Evolutionary conservation across 495 filamentous ascomycete species (phyloP), one percentile per base, ranked within the genome.

Genomic region (Trichoderma erinaceum): DNA sequence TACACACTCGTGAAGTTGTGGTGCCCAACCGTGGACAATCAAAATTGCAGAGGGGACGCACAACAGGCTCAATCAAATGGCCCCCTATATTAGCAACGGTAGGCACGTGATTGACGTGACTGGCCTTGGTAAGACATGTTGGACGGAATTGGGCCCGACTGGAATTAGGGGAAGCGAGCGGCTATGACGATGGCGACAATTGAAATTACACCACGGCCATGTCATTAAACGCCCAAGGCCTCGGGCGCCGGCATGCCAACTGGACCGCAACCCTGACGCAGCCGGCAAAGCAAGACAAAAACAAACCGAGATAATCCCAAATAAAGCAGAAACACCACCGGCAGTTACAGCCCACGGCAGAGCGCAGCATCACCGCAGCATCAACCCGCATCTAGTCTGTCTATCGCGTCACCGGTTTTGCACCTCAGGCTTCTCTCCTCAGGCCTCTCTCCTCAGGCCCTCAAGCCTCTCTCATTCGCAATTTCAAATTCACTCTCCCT

Each of bases 161-260:
- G 25, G 25, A 61, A 61, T 61, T 61, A 61, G 56, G 56, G 56
- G 56, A 61, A 32, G 56, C 56, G 56, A 61, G 56, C 56, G 56
- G 56, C 56, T 61, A 61, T 61, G 23, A 61, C 27, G 56, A 61
- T 32, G 56, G 27, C 16, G 25, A 32, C 56, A 32, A 32, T 29
- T 61, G 56, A 61, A 61, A 61, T 61, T 61, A 61, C 56, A 61
- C 29, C 11, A 23, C n/a, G 27, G 56, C 11, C 27, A 61, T 27
- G 56, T 61, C 56, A 61, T 61, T 61, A 61, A 61, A 61, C 56
- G 56, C 56, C 23, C 56, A 13, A 23, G 11, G 56, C 56, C 27
- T 21, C 48, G n/a, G 48, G 48, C 48, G 56, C 56, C 25, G 27
- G 12, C 27, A 25, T 61, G 56, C 56, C 56, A 61, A 13, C 56